phyloP scores from a whole-genome alignment of 225 moss, liverwort and hornwort genomes.

The Pseudisothecium myosuroides region DNA sequence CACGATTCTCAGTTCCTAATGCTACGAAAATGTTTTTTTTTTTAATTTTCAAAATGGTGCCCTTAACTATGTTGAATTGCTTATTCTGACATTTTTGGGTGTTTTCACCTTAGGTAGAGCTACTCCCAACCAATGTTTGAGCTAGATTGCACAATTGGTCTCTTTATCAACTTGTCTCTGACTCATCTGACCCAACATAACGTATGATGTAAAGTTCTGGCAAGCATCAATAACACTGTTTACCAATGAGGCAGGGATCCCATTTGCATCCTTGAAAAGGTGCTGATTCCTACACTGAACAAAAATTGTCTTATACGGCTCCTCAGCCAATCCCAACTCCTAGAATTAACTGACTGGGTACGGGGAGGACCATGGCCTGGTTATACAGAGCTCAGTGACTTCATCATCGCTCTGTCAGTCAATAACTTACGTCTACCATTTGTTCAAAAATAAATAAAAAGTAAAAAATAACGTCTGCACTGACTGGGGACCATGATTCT shows the following conservation, averaged over 20 bases:
- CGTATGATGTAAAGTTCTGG: neutral
- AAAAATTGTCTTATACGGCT: neutral
- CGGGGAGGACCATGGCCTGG: neutral
- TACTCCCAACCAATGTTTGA: neutral
- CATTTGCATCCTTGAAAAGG: neutral
- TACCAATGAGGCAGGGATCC: neutral
- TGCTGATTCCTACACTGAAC: neutral
- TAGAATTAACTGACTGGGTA: neutral
- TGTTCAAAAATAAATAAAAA: too few relatives aligned
- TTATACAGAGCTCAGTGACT: neutral
- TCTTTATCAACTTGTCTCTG: neutral
- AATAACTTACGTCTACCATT: too few relatives aligned
- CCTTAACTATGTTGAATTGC: too few relatives aligned
- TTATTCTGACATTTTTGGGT: too few relatives aligned
- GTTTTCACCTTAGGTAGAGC: too few relatives aligned
- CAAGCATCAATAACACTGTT: neutral
- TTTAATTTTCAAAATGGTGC: too few relatives aligned
- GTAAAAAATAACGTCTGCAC: too few relatives aligned
- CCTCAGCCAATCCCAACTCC: neutral
- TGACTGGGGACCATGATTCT: neutral
- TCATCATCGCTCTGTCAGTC: neutral
- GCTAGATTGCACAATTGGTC: neutral
- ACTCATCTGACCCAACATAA: neutral
- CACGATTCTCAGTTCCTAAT: neutral
- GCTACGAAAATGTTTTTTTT: too few relatives aligned